phyloP scores from a whole-genome alignment of 495 filamentous ascomycete species.

The Penicillium salamii region DNA sequence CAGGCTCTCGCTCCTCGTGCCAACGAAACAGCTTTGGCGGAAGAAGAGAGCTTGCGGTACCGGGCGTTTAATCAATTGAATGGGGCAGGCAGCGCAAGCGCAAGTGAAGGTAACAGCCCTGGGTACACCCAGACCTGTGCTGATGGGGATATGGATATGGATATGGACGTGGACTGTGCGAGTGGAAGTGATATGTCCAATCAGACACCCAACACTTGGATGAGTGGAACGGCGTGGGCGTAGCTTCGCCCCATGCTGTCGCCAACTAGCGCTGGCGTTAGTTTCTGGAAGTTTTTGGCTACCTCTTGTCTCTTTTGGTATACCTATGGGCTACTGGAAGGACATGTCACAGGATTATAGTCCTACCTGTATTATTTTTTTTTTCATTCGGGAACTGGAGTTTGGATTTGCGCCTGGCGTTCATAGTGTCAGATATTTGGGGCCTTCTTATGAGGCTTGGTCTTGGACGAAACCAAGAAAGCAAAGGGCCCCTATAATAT shows the following conservation, averaged over 20 bases:
- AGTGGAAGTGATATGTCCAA: conserved; percentile 15
- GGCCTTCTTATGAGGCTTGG: neutral
- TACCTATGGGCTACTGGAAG: neutral
- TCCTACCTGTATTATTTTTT: neutral
- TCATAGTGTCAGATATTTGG: neutral
- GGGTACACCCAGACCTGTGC: conserved; percentile 15
- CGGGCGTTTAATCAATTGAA: conserved; percentile 17
- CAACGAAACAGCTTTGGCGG: conserved; percentile 17
- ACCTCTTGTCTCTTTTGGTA: neutral
- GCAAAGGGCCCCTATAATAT: neutral
- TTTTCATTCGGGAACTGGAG: neutral
- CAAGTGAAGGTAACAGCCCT: conserved; percentile 25
- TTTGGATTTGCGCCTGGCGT: conserved; percentile 4
- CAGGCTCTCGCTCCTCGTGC: conserved; percentile 27
- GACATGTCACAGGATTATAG: neutral
- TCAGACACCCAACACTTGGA: conserved; percentile 11
- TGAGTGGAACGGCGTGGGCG: conserved; percentile 24
- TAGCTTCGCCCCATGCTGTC: conserved; percentile 6
- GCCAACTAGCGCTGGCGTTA: conserved; percentile 11
- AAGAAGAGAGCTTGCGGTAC: conserved; percentile 16
- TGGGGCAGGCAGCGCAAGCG: conserved; percentile 15
- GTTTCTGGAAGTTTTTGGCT: neutral
- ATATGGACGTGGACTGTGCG: conserved; percentile 42
- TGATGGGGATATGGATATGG: conserved; percentile 42
- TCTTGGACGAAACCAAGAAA: conserved; percentile 9